Conservation (phyloP, 1,284 basidiomycete species). For the Coniophora puteana region DNA sequence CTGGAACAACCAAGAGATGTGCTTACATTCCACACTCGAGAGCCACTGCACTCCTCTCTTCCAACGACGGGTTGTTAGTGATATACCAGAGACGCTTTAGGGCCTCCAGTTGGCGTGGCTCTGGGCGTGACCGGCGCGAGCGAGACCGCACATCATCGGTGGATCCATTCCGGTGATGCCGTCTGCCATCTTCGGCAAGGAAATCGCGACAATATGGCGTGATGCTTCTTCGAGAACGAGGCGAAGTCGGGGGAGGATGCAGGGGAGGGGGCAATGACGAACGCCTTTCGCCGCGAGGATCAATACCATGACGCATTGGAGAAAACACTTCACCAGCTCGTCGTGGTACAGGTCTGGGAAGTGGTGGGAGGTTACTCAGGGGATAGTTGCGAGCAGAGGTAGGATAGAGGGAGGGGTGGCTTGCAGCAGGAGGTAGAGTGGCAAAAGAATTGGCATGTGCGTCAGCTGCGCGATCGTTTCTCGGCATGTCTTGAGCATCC, state of each 20-base stretch:
- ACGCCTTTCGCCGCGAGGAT: constrained; percentile 23
- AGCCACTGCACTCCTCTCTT: constrained; percentile 69
- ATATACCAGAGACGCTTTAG: constrained; percentile 63
- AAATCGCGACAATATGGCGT: constrained; percentile 41
- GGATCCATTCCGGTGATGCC: constrained; percentile 25
- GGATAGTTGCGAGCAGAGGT: no score
- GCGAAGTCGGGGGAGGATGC: constrained; percentile 25
- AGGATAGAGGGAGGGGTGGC: constrained; percentile 20
- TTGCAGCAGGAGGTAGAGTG: constrained; percentile 31
- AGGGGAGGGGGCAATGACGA: constrained; percentile 28
- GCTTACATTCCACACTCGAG: constrained; percentile 70
- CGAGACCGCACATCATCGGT: constrained; percentile 34
- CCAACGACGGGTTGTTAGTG: constrained; percentile 73
- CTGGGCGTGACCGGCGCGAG: constrained; percentile 68
- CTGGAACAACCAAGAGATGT: constrained; percentile 10
- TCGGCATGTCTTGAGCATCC: constrained; percentile 21
- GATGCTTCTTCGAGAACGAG: constrained; percentile 37
- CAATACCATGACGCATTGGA: no score
- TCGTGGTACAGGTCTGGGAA: constrained; percentile 39
- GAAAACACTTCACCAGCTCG: no score
- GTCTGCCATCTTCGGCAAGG: constrained; percentile 24
- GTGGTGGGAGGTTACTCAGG: constrained; percentile 43
- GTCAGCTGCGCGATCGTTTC: constrained; percentile 35
- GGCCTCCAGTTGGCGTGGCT: constrained; percentile 70
- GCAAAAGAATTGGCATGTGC: no score